Conservation (phyloP, 1,284 basidiomycete genomes). For the Coniophora puteana region DNA sequence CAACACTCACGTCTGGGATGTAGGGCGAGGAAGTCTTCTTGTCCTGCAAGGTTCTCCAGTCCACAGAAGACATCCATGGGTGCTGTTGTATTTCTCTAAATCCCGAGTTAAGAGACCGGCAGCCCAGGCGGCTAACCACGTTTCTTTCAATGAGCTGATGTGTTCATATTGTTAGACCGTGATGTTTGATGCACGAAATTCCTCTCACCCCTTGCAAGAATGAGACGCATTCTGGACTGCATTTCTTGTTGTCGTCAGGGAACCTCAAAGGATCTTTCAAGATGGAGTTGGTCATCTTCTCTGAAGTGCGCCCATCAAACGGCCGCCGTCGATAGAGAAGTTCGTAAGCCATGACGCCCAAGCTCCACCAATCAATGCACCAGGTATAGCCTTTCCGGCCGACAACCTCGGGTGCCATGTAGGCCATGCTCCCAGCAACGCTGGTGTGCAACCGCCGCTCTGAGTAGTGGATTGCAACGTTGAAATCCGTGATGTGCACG, state of each 20-base stretch:
- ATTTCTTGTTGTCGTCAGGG: slow-evolving; percentile 49
- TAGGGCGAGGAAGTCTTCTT: slow-evolving; percentile 85
- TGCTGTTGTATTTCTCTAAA: slow-evolving; percentile 77
- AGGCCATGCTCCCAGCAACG: slow-evolving; percentile 96
- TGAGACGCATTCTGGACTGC: slow-evolving; percentile 38
- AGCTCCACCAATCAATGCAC: slow-evolving; percentile 90
- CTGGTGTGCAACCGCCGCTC: slow-evolving; percentile 83
- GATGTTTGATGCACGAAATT: slow-evolving; percentile 6
- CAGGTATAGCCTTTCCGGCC: slow-evolving; percentile 78
- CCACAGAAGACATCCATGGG: slow-evolving; percentile 80
- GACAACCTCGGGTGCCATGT: slow-evolving; percentile 97
- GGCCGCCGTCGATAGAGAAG: slow-evolving; percentile 85
- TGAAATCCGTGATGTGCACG: slow-evolving; percentile 97
- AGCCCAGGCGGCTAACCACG: slow-evolving; percentile 78
- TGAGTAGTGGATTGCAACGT: slow-evolving; percentile 96
- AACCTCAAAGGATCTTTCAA: slow-evolving; percentile 63
- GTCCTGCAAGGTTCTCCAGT: slow-evolving; percentile 77
- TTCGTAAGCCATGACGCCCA: slow-evolving; percentile 89
- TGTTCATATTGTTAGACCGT: slow-evolving; percentile 16
- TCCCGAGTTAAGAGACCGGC: slow-evolving; percentile 62
- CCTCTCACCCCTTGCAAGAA: slow-evolving; percentile 48
- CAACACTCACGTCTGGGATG: slow-evolving; percentile 77
- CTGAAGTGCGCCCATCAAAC: slow-evolving; percentile 84
- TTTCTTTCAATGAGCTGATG: slow-evolving; percentile 83
- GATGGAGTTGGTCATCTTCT: slow-evolving; percentile 83